Evolutionary conservation across 1,139 yeast species (phyloP).

Genomic region (Debaryomyces psychrophilus): DNA sequence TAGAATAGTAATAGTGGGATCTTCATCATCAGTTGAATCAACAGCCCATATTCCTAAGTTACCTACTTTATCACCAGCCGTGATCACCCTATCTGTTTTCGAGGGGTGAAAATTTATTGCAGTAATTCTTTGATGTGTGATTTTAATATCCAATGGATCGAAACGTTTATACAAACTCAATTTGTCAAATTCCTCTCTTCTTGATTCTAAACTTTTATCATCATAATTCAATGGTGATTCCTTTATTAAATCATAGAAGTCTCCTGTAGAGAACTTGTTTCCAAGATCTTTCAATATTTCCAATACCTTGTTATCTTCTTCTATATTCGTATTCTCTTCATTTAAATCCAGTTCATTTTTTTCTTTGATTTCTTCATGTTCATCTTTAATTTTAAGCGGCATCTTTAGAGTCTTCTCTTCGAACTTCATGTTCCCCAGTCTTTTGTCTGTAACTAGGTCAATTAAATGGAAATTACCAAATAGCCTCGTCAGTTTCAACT

Average conservation of each 20-base stretch:
- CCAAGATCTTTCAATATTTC: constrained; percentile 49
- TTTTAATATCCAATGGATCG: constrained; percentile 70
- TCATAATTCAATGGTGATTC: constrained; percentile 27
- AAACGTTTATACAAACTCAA: constrained; percentile 56
- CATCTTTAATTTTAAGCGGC: constrained; percentile 9
- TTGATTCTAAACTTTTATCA: constrained; percentile 43
- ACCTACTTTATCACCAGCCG: constrained; percentile 89
- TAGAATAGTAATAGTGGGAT: constrained; percentile 62
- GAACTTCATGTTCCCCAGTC: constrained; percentile 38
- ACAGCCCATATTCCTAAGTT: constrained; percentile 90
- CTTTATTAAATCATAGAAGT: constrained; percentile 62
- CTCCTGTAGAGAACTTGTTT: constrained; percentile 72
- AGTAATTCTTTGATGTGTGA: constrained; percentile 75
- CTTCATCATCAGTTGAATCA: constrained; percentile 38
- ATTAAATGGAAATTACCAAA: constrained; percentile 64
- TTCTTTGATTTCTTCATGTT: constrained; percentile 32
- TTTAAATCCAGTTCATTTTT: constrained; percentile 18
- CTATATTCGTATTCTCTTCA: constrained; percentile 25
- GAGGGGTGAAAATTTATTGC: constrained; percentile 79
- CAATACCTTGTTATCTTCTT: constrained; percentile 38
- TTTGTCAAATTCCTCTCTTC: constrained; percentile 55
- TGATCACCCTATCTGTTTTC: constrained; percentile 57
- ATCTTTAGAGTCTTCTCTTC: constrained; percentile 30
- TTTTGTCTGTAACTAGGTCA: constrained; percentile 54
- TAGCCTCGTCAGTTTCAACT: constrained; percentile 55